Evolutionary conservation across 106 monocot genomes (phyloP).

Genomic region (Dendrobium chrysotoxum): DNA sequence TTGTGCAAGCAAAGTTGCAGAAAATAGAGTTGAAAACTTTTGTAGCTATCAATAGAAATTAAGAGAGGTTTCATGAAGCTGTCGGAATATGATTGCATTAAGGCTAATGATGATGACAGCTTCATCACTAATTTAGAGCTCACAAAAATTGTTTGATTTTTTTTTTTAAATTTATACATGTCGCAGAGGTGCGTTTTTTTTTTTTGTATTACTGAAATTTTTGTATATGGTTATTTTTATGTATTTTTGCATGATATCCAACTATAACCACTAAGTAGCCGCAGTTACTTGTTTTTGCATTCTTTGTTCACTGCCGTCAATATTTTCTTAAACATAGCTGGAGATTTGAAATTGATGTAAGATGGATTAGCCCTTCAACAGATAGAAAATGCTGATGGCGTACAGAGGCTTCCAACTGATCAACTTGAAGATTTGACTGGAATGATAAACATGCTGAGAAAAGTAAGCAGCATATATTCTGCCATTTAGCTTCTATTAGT

Average conservation of each 20-base stretch:
- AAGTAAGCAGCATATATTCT: slow-evolving; percentile 35
- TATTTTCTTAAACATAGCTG: slow-evolving; percentile 8
- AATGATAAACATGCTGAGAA: slow-evolving; percentile 70
- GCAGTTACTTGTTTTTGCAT: not conserved
- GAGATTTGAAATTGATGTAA: not conserved
- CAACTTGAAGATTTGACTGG: slow-evolving; percentile 51
- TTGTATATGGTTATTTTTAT: slow-evolving; percentile 2
- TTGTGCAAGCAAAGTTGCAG: not conserved
- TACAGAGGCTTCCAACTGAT: slow-evolving; percentile 20
- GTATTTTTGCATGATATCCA: not conserved
- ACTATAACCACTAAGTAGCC: too few relatives aligned
- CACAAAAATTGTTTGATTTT: not conserved
- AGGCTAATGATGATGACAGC: not conserved
- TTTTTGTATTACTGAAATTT: not conserved
- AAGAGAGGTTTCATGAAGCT: not conserved
- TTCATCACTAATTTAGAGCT: not conserved
- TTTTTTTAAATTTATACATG: not conserved
- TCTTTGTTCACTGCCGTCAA: not conserved
- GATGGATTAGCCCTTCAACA: slow-evolving; percentile 12
- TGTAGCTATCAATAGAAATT: not conserved
- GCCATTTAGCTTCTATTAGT: slow-evolving; percentile 3
- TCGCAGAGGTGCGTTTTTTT: not conserved
- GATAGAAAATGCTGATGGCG: slow-evolving; percentile 26
- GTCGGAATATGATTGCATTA: not conserved
- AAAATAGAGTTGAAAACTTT: not conserved